These are phyloP conservation scores for Venturia asperata DNA, from an alignment of 2,329 filamentous ascomycete genomes.

Conservation along the genomic window DNA sequence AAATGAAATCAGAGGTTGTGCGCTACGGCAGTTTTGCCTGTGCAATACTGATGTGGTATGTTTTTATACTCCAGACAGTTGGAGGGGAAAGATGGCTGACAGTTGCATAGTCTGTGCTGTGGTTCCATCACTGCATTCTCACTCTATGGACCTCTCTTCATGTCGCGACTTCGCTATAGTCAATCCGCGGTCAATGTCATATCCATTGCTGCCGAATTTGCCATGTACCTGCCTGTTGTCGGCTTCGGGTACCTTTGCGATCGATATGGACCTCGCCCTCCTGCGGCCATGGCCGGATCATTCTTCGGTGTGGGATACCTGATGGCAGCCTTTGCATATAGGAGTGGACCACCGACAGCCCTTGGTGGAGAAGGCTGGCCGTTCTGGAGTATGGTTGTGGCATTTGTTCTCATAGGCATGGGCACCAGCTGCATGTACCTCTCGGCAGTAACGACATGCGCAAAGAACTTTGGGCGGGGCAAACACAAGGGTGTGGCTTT, in stretches of 20 bases:
- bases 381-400: conserved; percentile 74
- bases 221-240: conserved; percentile 88
- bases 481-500: conserved; percentile 83
- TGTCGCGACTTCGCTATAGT: conserved; percentile 76
- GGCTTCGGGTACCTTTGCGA: conserved; percentile 88
- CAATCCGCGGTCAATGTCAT: conserved; percentile 90
- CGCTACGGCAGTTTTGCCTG: conserved; percentile 52
- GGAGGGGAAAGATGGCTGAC: background rate
- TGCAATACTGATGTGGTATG: conserved; percentile 53
- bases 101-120: conserved; percentile 57
- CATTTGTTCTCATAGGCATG: conserved; percentile 75
- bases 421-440: conserved; percentile 88
- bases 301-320: conserved; percentile 78
- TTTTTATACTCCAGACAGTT: background rate
- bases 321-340: conserved; percentile 72
- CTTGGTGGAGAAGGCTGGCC: conserved; percentile 55
- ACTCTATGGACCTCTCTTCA: conserved; percentile 85
- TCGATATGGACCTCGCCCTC: conserved; percentile 69
- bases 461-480: conserved; percentile 93
- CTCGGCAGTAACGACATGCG: conserved; percentile 83
- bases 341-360: conserved; percentile 48
- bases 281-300: conserved; percentile 63
- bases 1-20: conserved; percentile 46
- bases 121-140: conserved; percentile 92
- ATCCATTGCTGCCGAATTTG: conserved; percentile 77